A percentile compares a stretch with the other conserved stretches of the same genome.
Conservation (phyloP, 352 stramenopile genomes). For the Phytopythium vexans region DNA sequence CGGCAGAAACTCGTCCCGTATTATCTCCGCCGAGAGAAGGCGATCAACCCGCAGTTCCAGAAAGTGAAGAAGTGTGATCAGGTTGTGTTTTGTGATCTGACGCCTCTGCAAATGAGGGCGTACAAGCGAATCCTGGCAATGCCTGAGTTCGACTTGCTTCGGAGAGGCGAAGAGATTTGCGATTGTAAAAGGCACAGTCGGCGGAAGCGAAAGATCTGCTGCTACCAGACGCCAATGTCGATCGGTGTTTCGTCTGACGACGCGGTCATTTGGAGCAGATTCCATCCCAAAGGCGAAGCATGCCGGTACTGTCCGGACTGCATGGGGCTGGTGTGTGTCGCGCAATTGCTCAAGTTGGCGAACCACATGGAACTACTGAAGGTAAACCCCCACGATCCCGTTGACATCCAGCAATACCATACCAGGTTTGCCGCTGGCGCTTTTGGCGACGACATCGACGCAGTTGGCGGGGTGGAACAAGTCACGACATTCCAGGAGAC, state of each 20-base stretch:
- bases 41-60: conserved; percentile 68
- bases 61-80: conserved; percentile 73
- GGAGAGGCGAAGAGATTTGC: conserved; percentile 53
- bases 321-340: conserved; percentile 67
- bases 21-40: conserved; percentile 72
- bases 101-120: conserved; percentile 55
- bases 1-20: conserved; percentile 53
- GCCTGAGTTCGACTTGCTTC: conserved; percentile 69
- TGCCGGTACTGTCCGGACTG: conserved; percentile 71
- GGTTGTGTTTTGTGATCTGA: conserved; percentile 81
- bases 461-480: conserved; percentile 54
- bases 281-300: conserved; percentile 39
- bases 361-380: conserved; percentile 83
- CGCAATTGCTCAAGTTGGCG: conserved; percentile 71
- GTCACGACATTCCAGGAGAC: conserved; percentile 56
- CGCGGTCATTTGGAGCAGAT: conserved; percentile 60
- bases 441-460: conserved; percentile 53
- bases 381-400: conserved; percentile 53
- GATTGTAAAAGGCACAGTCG: conserved; percentile 64
- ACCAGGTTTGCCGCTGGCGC: conserved; percentile 50
- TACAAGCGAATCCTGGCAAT: conserved; percentile 72
- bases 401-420: conserved; percentile 51
- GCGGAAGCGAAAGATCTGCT: conserved; percentile 57
- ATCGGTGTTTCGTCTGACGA: conserved; percentile 9
- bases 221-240: conserved; percentile 43